A percentile compares a stretch with the other conserved stretches of the same genome.
Conservation (phyloP, 371 early-diverging fungal genomes). For the Ordospora pajunii region DNA sequence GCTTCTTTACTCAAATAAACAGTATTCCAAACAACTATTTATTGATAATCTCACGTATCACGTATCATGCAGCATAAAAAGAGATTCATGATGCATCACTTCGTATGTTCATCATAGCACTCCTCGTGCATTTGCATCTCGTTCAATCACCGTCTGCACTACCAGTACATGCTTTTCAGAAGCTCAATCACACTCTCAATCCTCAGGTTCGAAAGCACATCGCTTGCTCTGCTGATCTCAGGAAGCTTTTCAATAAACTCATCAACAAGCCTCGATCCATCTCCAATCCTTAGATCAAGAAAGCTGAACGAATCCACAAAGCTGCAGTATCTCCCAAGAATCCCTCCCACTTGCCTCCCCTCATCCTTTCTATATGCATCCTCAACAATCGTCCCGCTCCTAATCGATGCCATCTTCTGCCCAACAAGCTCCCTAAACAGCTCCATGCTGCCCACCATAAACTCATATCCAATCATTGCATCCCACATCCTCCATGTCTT, state of each 20-base stretch:
- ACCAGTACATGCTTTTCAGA: background rate
- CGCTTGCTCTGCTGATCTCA: background rate
- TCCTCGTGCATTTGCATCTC: too few relatives aligned
- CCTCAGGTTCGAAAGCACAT: background rate
- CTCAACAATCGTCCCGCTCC: background rate
- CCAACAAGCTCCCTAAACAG: slow-evolving; percentile 26
- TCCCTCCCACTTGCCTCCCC: background rate
- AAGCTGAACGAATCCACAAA: background rate
- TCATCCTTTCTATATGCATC: background rate
- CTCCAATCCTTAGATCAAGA: slow-evolving; percentile 4
- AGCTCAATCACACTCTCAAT: background rate
- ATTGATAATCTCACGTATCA: background rate
- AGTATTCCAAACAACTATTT: background rate
- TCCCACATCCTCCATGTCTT: slow-evolving; percentile 38
- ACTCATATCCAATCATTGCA: slow-evolving; percentile 33
- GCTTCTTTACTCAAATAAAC: background rate
- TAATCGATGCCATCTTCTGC: slow-evolving; percentile 3
- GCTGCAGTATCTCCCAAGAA: background rate
- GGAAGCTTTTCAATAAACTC: slow-evolving; percentile 3
- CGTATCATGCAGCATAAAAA: background rate
- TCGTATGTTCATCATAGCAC: too few relatives aligned
- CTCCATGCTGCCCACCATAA: slow-evolving; percentile 10
- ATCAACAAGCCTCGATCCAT: background rate
- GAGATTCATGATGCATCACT: background rate
- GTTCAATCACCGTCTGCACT: background rate